Percentiles rank a stretch among this genome's conserved stretches.
These are phyloP conservation scores for Lepidium aucheri DNA, from an alignment of 345 rosid species.

Conservation along the genomic window DNA sequence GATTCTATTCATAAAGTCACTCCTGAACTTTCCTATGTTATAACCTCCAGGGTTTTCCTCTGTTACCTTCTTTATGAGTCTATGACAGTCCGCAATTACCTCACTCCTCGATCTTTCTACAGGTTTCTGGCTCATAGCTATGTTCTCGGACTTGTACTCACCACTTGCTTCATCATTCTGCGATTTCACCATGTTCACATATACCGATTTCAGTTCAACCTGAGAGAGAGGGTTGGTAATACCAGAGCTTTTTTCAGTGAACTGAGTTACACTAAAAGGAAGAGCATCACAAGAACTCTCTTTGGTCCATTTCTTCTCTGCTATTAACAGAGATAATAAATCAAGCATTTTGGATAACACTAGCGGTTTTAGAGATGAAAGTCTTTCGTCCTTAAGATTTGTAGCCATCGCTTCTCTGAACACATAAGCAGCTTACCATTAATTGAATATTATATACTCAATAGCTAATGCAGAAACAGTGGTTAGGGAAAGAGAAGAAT, in stretches of 20 bases:
- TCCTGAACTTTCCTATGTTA: conserved; percentile 36
- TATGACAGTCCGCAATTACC: conserved; percentile 45
- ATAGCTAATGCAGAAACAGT: background rate
- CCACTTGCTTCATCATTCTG: conserved; percentile 10
- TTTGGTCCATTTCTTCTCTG: conserved; percentile 64
- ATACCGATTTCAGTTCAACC: conserved; percentile 43
- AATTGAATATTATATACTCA: background rate
- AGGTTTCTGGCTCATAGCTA: conserved; percentile 22
- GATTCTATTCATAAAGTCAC: conserved; percentile 37
- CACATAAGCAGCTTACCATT: background rate
- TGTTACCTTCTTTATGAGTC: conserved; percentile 43
- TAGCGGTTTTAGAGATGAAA: conserved; percentile 40
- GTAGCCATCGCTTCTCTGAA: conserved; percentile 57
- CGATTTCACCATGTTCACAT: conserved; percentile 21
- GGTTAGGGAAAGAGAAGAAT: conserved; percentile 1
- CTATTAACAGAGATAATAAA: conserved; percentile 50
- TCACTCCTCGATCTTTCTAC: conserved; percentile 35
- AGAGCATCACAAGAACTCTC: conserved; percentile 39
- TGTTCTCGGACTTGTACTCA: conserved; percentile 26
- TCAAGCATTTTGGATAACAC: conserved; percentile 35
- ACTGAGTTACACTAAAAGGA: conserved; percentile 42
- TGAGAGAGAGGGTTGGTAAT: conserved; percentile 22
- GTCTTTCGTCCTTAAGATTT: conserved; percentile 54
- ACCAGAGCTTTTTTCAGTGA: conserved; percentile 13
- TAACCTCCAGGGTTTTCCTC: conserved; percentile 54